phyloP scores from a whole-genome alignment of 192 early-diverging fungal genomes.

The Mortierella hygrophila region DNA sequence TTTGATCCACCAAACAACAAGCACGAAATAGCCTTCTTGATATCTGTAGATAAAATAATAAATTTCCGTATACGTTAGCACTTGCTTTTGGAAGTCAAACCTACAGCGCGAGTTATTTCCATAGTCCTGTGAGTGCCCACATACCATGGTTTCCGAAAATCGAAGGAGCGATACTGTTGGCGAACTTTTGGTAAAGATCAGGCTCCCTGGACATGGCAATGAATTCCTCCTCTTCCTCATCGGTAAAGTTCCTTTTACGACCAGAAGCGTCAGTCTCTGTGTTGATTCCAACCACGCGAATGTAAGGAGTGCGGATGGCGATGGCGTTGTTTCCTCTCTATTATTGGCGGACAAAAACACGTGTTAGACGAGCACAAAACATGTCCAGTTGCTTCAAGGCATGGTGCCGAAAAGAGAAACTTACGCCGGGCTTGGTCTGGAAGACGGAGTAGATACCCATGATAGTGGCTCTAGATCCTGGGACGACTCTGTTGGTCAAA shows the following conservation, averaged over 20 bases:
- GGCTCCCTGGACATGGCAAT: conserved; percentile 87
- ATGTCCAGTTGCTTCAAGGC: not conserved
- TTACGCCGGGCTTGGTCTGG: conserved; percentile 74
- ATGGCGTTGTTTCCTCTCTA: conserved; percentile 84
- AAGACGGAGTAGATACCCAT: conserved; percentile 97
- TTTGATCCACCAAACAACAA: conserved; percentile 97
- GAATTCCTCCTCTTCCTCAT: conserved; percentile 95
- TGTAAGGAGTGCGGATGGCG: conserved; percentile 93
- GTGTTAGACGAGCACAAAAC: not conserved
- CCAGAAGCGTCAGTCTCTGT: conserved; percentile 75
- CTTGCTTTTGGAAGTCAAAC: not conserved
- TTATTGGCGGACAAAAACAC: not conserved
- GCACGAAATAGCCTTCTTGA: conserved; percentile 96
- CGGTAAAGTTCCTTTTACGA: conserved; percentile 81
- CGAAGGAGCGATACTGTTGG: conserved; percentile 94
- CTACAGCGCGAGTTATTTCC: not conserved
- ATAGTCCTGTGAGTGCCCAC: not conserved
- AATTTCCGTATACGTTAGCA: not conserved
- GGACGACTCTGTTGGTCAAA: conserved; percentile 91
- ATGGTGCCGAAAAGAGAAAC: not conserved
- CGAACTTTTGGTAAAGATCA: conserved; percentile 91
- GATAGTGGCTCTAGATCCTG: conserved; percentile 91
- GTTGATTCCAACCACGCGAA: conserved; percentile 94
- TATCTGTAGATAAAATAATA: conserved; percentile 71
- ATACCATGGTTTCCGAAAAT: conserved; percentile 94